Conservation (phyloP, 768 basidiomycete species). For the Pleurotus tuber-regium region DNA sequence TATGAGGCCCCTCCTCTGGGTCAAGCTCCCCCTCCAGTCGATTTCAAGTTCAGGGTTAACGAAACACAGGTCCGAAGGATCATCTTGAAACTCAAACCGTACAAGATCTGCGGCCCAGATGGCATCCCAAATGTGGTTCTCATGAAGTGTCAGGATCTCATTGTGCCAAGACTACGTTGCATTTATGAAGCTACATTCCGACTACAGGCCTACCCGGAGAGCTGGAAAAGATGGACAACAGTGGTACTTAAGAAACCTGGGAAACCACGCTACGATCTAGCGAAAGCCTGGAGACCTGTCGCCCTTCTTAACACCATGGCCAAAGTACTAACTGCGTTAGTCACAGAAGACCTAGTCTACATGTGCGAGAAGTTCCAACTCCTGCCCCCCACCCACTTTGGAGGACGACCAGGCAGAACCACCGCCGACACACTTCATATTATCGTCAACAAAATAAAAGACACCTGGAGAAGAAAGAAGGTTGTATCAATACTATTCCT, state of each 20-base stretch:
- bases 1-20: not conserved
- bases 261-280: too few relatives aligned
- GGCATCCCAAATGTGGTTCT: slow-evolving; percentile 1
- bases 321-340: slow-evolving; percentile 24
- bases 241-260: too few relatives aligned
- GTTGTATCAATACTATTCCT: slow-evolving; percentile 36
- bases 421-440: slow-evolving; percentile 34
- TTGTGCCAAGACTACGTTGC: not conserved
- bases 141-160: not conserved
- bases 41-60: not conserved
- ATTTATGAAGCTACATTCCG: not conserved
- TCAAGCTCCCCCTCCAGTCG: not conserved
- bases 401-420: slow-evolving; percentile 34
- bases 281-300: slow-evolving; percentile 35
- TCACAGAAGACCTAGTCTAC: slow-evolving; percentile 23
- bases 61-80: not conserved
- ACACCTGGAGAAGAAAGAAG: slow-evolving; percentile 30
- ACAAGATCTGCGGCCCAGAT: slow-evolving; percentile 3
- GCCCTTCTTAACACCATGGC: slow-evolving; percentile 28
- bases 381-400: slow-evolving; percentile 34
- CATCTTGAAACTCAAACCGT: not conserved
- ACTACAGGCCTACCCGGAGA: not conserved
- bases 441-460: slow-evolving; percentile 30
- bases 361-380: slow-evolving; percentile 27
- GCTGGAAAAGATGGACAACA: not conserved